Base-by-base conservation (phyloP, 768 basidiomycete species). In the Macrocybe gigantea region DNA sequence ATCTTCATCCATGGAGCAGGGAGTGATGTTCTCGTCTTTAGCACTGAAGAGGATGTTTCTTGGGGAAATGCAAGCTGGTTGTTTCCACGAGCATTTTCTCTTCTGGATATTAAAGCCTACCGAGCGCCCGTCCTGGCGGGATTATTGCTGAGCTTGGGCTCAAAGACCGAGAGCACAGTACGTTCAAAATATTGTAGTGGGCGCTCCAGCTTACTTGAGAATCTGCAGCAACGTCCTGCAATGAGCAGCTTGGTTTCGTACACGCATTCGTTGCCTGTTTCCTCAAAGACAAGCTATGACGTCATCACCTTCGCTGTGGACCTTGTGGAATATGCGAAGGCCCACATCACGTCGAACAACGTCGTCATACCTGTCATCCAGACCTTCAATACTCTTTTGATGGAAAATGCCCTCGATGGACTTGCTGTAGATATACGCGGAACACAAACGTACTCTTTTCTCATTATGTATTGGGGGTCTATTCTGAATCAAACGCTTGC, bases 91-190 rank as follows among this genome's bases (percentile, higher is more conserved):
- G 84, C 79, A 6, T 79, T 88, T 42, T 78, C 68, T 42, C 67
- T 91, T 15, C 71, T 92, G 33, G 74, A 78, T 46, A 71, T 90
- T 44, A 63, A 68, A 33, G 68, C 71, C 41, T 93, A 88, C 62
- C 77, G 88, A 37, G 65, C 65, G 46, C 60, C 72, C 29, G 60
- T 95, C 43, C 70, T 95, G 38, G 68, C 71, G 7, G 92, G 92
- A 9, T 60, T 95, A 6, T 73, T 93, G 9, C 70, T 88, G 47
- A 93, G 89, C 59, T 71, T 92, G 34, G 87, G 85, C 33, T 89
- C 88, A 62, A 86, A 82, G 65, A 91, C 91, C 7, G 83, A 88
- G 51, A 88, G 85, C 59, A 90, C 84, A 5, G 94, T 95, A 60
- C 66, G 87, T 67, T 6, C 13, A 31, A 14, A 48, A 8, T 3